phyloP scores from a whole-genome alignment of 2,329 filamentous ascomycete genomes.

The Graphium sp. region DNA sequence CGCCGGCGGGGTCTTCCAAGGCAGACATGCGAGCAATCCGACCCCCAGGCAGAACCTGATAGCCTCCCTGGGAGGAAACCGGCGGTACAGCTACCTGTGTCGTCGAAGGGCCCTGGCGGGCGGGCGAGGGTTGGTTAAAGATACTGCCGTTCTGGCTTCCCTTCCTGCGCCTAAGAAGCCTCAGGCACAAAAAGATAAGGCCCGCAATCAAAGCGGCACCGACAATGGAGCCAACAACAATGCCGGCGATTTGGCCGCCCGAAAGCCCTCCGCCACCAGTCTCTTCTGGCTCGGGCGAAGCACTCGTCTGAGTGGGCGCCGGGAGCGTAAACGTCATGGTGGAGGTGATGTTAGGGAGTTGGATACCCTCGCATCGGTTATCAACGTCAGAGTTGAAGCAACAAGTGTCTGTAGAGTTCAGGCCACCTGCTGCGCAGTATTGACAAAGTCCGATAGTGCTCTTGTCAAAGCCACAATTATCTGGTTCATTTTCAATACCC shows the following conservation, averaged over 20 bases:
- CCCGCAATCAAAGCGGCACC: slow-evolving; percentile 54
- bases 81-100: slow-evolving; percentile 16
- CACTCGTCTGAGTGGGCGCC: slow-evolving; percentile 26
- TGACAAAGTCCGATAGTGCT: slow-evolving; percentile 64
- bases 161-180: slow-evolving; percentile 27
- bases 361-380: slow-evolving; percentile 55
- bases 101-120: slow-evolving; percentile 29
- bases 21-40: slow-evolving; percentile 94
- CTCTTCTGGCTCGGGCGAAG: slow-evolving; percentile 8
- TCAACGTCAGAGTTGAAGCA: slow-evolving; percentile 72
- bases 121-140: slow-evolving; percentile 79
- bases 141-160: slow-evolving; percentile 53
- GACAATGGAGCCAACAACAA: slow-evolving; percentile 65
- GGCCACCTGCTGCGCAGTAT: slow-evolving; percentile 69
- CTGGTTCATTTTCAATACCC: slow-evolving; percentile 63
- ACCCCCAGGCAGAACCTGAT: slow-evolving; percentile 67
- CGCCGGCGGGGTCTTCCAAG: slow-evolving; percentile 56
- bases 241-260: slow-evolving; percentile 80
- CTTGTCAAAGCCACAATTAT: slow-evolving; percentile 71
- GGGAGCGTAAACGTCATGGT: slow-evolving; percentile 42
- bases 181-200: slow-evolving; percentile 51
- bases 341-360: slow-evolving; percentile 57
- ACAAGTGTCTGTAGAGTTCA: slow-evolving; percentile 89
- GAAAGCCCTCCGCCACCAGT: slow-evolving; percentile 32
- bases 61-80: slow-evolving; percentile 28